phyloP scores from a whole-genome alignment of 805 yeast species.

The Myxozyma melibiosi region DNA sequence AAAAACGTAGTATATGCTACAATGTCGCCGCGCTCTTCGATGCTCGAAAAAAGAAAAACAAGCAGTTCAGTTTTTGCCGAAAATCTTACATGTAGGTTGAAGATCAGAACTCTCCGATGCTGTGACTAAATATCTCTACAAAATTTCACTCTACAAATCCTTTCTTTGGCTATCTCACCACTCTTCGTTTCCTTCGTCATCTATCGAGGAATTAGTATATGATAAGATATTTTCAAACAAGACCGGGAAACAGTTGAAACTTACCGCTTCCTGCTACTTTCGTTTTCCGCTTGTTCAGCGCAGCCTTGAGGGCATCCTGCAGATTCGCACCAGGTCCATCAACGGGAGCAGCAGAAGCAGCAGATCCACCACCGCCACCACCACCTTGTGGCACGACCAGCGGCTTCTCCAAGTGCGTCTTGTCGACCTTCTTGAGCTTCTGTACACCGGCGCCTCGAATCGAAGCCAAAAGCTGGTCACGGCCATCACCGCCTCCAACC shows the following conservation, averaged over 20 bases:
- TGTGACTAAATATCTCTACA: too few species aligned
- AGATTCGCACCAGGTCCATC: constrained; percentile 62
- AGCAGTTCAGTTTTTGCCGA: too few species aligned
- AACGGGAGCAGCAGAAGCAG: constrained; percentile 46
- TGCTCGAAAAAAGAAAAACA: too few species aligned
- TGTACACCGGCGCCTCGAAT: constrained; percentile 80
- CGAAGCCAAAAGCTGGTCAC: constrained; percentile 85
- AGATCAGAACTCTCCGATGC: too few species aligned
- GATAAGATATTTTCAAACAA: neutral
- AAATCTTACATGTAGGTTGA: too few species aligned
- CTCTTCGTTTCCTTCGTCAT: constrained; percentile 2
- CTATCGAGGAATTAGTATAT: neutral
- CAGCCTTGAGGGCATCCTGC: constrained; percentile 88
- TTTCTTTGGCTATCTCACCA: too few species aligned
- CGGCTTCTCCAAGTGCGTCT: constrained; percentile 79
- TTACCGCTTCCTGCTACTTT: constrained; percentile 66
- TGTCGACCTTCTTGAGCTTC: constrained; percentile 73
- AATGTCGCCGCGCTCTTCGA: too few species aligned
- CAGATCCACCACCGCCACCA: constrained; percentile 40
- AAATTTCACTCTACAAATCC: too few species aligned
- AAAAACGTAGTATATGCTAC: too few species aligned
- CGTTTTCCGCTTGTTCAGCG: constrained; percentile 76
- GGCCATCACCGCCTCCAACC: constrained; percentile 52
- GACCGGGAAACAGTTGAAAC: neutral
- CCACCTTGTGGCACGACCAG: constrained; percentile 46